These are phyloP conservation scores for Saccharomycopsis malanga DNA, from an alignment of 805 yeast species.

Conservation along the genomic window DNA sequence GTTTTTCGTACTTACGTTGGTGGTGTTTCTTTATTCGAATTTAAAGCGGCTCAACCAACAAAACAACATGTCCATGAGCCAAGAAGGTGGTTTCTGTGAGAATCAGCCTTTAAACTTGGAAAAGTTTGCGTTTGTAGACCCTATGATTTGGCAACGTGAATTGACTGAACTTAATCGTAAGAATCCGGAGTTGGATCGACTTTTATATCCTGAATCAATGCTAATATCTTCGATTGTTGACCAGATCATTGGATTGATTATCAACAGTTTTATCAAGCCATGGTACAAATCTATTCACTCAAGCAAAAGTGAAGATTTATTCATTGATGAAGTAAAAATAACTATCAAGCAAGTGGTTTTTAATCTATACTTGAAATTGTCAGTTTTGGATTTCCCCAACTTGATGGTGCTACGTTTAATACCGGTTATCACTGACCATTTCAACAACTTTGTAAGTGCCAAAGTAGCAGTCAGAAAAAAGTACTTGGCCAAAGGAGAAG, in stretches of 20 bases:
- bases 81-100: conserved; percentile 9
- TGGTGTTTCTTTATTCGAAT: conserved; percentile 14
- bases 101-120: conserved; percentile 1
- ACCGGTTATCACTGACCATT: conserved; percentile 64
- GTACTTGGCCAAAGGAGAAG: conserved; percentile 1
- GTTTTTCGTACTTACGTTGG: conserved; percentile 10
- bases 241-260: conserved; percentile 40
- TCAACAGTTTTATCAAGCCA: conserved; percentile 45
- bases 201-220: conserved; percentile 41
- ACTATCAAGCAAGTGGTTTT: conserved; percentile 38
- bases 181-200: conserved; percentile 10
- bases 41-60: conserved; percentile 18
- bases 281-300: conserved; percentile 45
- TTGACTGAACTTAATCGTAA: not conserved
- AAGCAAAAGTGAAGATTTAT: conserved; percentile 29
- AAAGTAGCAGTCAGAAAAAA: conserved; percentile 26
- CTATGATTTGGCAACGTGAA: conserved; percentile 20
- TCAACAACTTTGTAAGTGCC: conserved; percentile 41
- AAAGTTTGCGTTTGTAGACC: conserved; percentile 20
- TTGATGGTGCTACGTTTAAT: conserved; percentile 50
- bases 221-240: conserved; percentile 47
- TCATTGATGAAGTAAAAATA: conserved; percentile 36
- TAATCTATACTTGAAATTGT: conserved; percentile 37
- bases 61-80: conserved; percentile 6
- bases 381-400: conserved; percentile 44